phyloP scores from a whole-genome alignment of 805 yeast species.

The Kurtzmaniella fragi region DNA sequence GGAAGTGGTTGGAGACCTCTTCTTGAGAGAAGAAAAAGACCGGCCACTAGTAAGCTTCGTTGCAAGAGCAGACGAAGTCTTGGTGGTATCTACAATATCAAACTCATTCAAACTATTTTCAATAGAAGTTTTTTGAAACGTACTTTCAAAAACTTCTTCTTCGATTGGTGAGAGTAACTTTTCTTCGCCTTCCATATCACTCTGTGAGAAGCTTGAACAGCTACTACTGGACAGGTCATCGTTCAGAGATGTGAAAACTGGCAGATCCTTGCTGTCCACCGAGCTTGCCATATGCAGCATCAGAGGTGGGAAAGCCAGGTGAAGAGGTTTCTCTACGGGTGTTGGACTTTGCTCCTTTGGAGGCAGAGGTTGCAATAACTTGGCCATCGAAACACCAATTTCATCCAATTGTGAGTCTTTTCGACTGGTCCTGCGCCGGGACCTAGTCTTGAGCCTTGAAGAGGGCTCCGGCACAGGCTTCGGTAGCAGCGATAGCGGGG shows the following conservation, averaged over 20 bases:
- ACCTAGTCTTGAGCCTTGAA: conserved; percentile 35
- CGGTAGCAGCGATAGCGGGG: conserved; percentile 15
- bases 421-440: conserved; percentile 14
- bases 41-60: background rate
- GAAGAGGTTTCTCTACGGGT: no score
- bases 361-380: conserved; percentile 17
- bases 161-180: no score
- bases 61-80: background rate
- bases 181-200: no score
- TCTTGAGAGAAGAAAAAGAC: background rate
- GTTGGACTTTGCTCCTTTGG: background rate
- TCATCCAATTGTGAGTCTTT: conserved; percentile 13
- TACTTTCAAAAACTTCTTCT: no score
- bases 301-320: background rate
- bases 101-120: no score
- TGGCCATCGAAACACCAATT: conserved; percentile 45
- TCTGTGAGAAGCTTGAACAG: conserved; percentile 12
- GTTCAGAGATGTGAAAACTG: conserved; percentile 5
- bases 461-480: conserved; percentile 23
- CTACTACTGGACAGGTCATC: conserved; percentile 1
- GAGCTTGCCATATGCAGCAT: background rate
- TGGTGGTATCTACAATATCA: background rate
- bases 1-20: background rate
- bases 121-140: no score
- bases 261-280: conserved; percentile 4